Evolutionary conservation across 306 rosid species (phyloP), one percentile per base, ranked within the genome.

Genomic region (Citrullus colocynthis): DNA sequence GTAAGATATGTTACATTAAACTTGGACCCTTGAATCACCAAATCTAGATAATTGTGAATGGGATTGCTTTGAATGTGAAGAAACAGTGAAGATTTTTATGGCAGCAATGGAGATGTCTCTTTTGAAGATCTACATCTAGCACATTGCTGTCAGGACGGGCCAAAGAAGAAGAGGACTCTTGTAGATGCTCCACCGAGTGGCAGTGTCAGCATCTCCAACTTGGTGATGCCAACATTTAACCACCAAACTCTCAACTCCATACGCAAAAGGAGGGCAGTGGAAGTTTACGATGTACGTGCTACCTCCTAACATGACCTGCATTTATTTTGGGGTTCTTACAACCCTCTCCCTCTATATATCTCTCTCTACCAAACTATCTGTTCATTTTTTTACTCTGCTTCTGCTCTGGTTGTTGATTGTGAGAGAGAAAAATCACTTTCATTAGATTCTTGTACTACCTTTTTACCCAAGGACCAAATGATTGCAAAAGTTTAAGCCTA

Each of bases 131-230:
- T 73, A 51, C 62, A 73, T 73, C 62, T 4, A 51, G 77, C 77
- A 73, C 28, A 32, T 52, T 73, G 44, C 77, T 73, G 48, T 73
- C 62, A 73, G 77, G 20, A 30, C 28, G 77, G 77, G 45, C 61
- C 77, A 30, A 51, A 51, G 77, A 70, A 45, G 75, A 16, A 73
- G 61, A 30, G 77, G 77, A 16, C 61, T 51, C 78, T 57, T 51
- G 67, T 39, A 80, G 84, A 85, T 80, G 83, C 83, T 81, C 75
- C 32, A 44, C 75, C n/a, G 55, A 21, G 75, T 20, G 75, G 75
- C 75, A 49, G 56, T 69, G 75, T 69, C 75, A 69, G 75, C 75
- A 42, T 69, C 36, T 86, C 70, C 69, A 73, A 82, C 83, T 61
- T 11, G 63, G 69, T 73, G 82, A 77, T 79, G 66, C 63, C 80